These are phyloP conservation scores for California macrophylla DNA, from an alignment of 441 rosid genomes.

Conservation along the genomic window DNA sequence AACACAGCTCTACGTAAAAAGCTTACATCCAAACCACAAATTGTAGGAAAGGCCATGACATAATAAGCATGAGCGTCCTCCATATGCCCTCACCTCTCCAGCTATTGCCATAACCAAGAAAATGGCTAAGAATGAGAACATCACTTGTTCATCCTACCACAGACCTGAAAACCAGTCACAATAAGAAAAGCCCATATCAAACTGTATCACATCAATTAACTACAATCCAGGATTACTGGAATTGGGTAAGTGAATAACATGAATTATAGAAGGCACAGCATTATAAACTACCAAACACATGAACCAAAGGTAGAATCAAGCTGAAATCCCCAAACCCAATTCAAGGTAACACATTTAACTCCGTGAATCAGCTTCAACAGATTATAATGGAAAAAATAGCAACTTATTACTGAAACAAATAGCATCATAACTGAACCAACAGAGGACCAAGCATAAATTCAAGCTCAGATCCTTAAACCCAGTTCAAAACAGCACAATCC, in stretches of 20 bases:
- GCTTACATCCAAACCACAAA: constrained; percentile 27
- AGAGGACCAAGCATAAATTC: neutral
- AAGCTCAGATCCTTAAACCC: neutral
- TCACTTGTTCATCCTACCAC: neutral
- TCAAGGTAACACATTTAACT: neutral
- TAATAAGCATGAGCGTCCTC: constrained; percentile 25
- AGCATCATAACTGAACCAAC: neutral
- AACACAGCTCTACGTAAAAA: neutral
- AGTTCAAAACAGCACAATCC: neutral
- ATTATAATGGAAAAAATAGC: neutral
- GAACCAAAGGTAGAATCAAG: neutral
- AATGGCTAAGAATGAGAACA: neutral
- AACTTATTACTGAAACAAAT: neutral
- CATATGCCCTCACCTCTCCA: neutral
- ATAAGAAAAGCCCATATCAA: neutral
- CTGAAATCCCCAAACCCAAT: neutral
- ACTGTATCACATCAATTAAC: neutral
- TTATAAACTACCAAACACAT: neutral
- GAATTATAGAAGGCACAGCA: neutral
- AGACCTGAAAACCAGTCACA: constrained; percentile 1
- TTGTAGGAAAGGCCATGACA: constrained; percentile 24
- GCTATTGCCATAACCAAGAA: neutral
- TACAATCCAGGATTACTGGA: neutral
- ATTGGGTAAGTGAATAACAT: neutral
- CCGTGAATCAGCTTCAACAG: neutral